Percentiles rank a stretch among this genome's conserved stretches.
Evolutionary conservation across 768 basidiomycete genomes (phyloP).

Genomic region (Rhizopogon vesiculosus): DNA sequence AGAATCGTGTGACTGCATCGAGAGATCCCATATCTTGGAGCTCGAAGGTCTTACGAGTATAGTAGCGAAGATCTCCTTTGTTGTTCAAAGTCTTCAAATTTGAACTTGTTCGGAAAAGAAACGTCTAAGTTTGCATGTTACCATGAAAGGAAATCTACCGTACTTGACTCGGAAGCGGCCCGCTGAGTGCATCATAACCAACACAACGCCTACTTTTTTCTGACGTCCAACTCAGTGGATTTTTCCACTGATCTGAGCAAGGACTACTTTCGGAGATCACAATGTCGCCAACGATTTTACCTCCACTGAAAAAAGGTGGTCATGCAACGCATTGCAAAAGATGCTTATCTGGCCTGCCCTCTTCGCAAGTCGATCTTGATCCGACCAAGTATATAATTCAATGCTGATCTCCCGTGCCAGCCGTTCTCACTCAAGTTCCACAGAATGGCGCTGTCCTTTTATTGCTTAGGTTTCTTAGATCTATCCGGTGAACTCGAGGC

Average conservation of each 20-base stretch:
- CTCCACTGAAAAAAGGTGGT: slow-evolving; percentile 36
- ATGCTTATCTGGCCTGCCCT: slow-evolving; percentile 68
- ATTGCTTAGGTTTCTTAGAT: slow-evolving; percentile 83
- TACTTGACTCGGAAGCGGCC: no score
- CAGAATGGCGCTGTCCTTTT: slow-evolving; percentile 85
- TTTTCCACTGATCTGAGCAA: neutral
- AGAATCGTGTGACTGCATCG: no score
- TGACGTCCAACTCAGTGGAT: neutral
- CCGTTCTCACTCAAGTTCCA: slow-evolving; percentile 4
- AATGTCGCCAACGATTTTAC: slow-evolving; percentile 3
- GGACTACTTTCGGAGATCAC: neutral
- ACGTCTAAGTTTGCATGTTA: no score
- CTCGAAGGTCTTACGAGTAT: no score
- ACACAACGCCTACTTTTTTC: neutral
- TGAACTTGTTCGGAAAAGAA: no score
- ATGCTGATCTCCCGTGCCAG: slow-evolving; percentile 10
- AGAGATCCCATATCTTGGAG: no score
- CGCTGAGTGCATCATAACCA: no score
- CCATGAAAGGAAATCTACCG: no score
- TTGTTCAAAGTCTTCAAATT: no score
- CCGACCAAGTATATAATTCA: slow-evolving; percentile 52
- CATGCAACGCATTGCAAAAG: slow-evolving; percentile 66
- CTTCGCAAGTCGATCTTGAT: slow-evolving; percentile 65
- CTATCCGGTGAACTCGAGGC: slow-evolving; percentile 49
- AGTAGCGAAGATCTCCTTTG: no score